Percentiles rank a stretch among this genome's conserved stretches.
phyloP scores from a whole-genome alignment of 2,329 filamentous ascomycete species.

The Trichoderma cornu-damae region DNA sequence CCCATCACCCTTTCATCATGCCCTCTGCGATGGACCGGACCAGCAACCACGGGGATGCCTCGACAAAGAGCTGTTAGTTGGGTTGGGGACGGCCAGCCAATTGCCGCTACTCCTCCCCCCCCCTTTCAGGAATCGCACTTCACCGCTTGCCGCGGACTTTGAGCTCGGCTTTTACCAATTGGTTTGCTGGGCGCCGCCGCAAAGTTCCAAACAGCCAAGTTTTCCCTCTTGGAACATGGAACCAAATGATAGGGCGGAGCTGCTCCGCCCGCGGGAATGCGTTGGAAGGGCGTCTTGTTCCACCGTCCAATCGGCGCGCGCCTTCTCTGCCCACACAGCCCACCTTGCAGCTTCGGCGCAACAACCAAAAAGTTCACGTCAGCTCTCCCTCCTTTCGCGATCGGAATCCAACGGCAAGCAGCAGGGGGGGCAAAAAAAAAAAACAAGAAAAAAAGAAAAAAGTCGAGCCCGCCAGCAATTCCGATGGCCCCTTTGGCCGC shows the following conservation, averaged over 20 bases:
- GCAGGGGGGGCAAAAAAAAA: too few species aligned
- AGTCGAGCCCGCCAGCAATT: neutral
- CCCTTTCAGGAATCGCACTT: neutral
- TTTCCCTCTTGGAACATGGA: conserved; percentile 2
- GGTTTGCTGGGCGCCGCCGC: neutral
- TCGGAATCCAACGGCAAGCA: conserved; percentile 10
- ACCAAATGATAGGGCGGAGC: conserved; percentile 18
- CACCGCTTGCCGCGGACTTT: neutral
- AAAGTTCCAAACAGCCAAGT: conserved; percentile 9
- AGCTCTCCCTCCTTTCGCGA: conserved; percentile 11
- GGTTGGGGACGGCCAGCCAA: neutral
- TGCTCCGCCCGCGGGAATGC: conserved; percentile 4
- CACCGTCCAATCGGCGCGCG: conserved; percentile 12
- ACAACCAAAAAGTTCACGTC: conserved; percentile 18
- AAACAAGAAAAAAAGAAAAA: too few species aligned
- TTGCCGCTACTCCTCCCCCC: conserved; percentile 7
- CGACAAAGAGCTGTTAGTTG: neutral
- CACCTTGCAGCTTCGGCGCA: conserved; percentile 9
- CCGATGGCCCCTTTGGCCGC: neutral
- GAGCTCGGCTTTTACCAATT: conserved; percentile 8
- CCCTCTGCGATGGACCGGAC: neutral
- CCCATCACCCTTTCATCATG: neutral
- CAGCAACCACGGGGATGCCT: neutral
- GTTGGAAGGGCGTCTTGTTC: conserved; percentile 5
- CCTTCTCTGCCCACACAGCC: conserved; percentile 8